These are phyloP conservation scores for Boletus rubroflammeus DNA, from an alignment of 768 basidiomycete genomes.

Conservation along the genomic window DNA sequence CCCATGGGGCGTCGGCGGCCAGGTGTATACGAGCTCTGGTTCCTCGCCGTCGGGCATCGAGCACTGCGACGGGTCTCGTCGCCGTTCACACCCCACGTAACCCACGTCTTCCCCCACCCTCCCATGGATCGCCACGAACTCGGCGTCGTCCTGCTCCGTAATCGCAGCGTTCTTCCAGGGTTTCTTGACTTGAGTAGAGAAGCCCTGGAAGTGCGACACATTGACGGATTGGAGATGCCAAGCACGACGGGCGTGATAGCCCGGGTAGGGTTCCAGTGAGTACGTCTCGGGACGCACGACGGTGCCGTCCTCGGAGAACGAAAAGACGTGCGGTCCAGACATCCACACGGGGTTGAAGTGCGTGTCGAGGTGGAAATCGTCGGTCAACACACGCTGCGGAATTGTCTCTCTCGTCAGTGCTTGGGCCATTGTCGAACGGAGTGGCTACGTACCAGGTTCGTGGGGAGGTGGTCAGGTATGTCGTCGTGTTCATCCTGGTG, in stretches of 20 bases:
- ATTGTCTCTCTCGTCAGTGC: neutral
- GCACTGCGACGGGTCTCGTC: no score
- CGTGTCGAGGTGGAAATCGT: conserved; percentile 49
- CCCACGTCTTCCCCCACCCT: neutral
- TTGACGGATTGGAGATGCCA: neutral
- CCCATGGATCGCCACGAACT: neutral
- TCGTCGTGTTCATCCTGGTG: neutral
- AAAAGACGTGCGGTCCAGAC: conserved; percentile 11
- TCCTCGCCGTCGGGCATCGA: neutral
- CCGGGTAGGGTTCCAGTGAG: neutral
- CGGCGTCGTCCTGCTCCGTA: conserved; percentile 15
- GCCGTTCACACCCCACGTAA: no score
- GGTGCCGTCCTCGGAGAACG: conserved; percentile 8
- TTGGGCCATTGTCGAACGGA: no score
- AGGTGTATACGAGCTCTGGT: neutral
- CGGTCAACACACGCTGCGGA: neutral
- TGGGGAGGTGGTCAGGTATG: neutral
- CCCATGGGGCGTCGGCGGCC: conserved; percentile 3
- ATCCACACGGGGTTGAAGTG: conserved; percentile 39
- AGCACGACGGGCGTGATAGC: neutral
- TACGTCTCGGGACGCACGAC: conserved; percentile 2
- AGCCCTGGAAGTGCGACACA: neutral
- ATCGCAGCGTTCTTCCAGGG: conserved; percentile 19
- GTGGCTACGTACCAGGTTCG: neutral
- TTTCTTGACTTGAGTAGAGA: neutral